Conservation (phyloP, 768 basidiomycete genomes). For the Rhizopogon salebrosus region DNA sequence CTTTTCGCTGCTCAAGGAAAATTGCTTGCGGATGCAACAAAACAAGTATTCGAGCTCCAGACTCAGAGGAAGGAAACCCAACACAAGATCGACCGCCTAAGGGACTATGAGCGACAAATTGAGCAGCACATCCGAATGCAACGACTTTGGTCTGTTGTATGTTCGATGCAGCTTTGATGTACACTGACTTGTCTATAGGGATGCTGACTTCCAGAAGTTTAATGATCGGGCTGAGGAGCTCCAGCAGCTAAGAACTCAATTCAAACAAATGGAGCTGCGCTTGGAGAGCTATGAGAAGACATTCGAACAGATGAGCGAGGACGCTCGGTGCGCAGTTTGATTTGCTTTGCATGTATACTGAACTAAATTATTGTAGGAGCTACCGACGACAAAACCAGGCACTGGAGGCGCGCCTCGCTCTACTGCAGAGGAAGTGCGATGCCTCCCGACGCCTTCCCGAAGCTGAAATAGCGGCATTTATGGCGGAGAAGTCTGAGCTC, state of each 20-base stretch:
- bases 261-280: slow-evolving; percentile 61
- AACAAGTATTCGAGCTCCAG: slow-evolving; percentile 64
- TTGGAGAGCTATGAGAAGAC: slow-evolving; percentile 54
- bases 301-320: slow-evolving; percentile 50
- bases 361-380: slow-evolving; percentile 29
- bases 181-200: slow-evolving; percentile 41
- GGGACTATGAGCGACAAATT: slow-evolving; percentile 85
- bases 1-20: slow-evolving; percentile 65
- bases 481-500: slow-evolving; percentile 41
- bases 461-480: slow-evolving; percentile 40
- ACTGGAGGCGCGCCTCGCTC: slow-evolving; percentile 51
- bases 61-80: slow-evolving; percentile 74
- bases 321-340: slow-evolving; percentile 43
- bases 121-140: slow-evolving; percentile 76
- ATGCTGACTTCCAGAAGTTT: slow-evolving; percentile 66
- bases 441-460: slow-evolving; percentile 30
- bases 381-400: slow-evolving; percentile 58
- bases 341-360: background rate
- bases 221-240: slow-evolving; percentile 60
- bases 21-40: slow-evolving; percentile 62
- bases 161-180: background rate
- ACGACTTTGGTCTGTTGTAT: slow-evolving; percentile 59
- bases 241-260: slow-evolving; percentile 47
- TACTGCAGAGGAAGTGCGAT: slow-evolving; percentile 39
- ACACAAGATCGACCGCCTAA: slow-evolving; percentile 75